Base-by-base conservation (phyloP, 2,329 filamentous ascomycete genomes). In the Remersonia thermophila region DNA sequence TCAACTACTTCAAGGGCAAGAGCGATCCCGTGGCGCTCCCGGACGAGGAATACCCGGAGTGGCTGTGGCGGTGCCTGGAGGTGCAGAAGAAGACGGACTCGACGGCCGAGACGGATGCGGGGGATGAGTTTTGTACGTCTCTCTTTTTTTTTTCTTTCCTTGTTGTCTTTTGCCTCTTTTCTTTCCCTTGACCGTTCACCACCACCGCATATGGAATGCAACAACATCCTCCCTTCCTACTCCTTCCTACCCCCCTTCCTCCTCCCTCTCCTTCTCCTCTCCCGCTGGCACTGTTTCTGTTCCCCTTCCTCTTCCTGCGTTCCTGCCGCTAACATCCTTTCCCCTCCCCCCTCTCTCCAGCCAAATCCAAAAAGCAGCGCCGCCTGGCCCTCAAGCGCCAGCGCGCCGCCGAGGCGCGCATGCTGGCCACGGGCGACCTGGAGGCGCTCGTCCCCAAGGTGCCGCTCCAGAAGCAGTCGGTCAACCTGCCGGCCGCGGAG, bases 331-430 rank as follows among this genome's bases (percentile, higher is more conserved):
- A 9, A 23, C 17, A 11, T 29, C 14, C 30, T 6, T 15, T 26
- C 26, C 23, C 27, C 3, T 18, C 2, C 15, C 3, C n/a, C n/a
- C n/a, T n/a, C n/a, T n/a, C n/a, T 13, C 36, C 42, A 86, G 81
- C 82, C 40, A 91, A 91, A 71, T 87, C 81, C 18, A 86, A 84
- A 58, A 89, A 87, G 55, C 76, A 85, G 57, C 76, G 83, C 41
- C 70, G 75, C 38, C 55, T 80, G 37, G 83, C 83, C 7, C 74
- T 76, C 29, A 86, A 77, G 59, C 66, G 68, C 56, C 67, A 71
- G 52, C 66, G 71, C 38, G 54, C 60, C 16, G 49, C 65, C 15
- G 73, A 82, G 63, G 61, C 69, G 56, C 58, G 68, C 59, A 53
- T 83, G 52, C 57, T 77, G 52, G 71, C 76, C 37, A 66, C 74